These are phyloP conservation scores for Coniella lustricola DNA, from an alignment of 2,329 filamentous ascomycete genomes.

Conservation along the genomic window DNA sequence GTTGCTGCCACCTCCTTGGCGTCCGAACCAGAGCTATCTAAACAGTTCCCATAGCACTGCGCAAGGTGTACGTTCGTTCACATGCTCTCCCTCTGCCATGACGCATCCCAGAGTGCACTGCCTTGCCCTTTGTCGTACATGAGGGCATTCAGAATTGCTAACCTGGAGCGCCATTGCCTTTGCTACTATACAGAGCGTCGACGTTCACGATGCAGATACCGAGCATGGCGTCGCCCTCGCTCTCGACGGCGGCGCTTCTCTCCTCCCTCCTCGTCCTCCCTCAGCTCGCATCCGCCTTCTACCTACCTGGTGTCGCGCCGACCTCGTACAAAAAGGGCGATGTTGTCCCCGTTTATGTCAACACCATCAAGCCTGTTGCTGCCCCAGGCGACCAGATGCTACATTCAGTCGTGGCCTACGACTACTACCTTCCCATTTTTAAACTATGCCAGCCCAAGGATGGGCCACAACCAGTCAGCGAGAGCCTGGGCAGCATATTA, in stretches of 20 bases:
- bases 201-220: conserved; percentile 35
- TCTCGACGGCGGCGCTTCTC: conserved; percentile 40
- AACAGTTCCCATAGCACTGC: background rate
- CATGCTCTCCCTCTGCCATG: background rate
- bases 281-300: conserved; percentile 66
- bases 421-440: conserved; percentile 88
- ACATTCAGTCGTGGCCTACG: conserved; percentile 89
- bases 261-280: conserved; percentile 44
- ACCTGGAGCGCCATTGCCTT: background rate
- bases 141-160: background rate
- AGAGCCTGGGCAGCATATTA: conserved; percentile 89
- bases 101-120: background rate
- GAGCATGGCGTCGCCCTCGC: conserved; percentile 37
- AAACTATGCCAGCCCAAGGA: conserved; percentile 78
- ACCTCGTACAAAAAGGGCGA: conserved; percentile 81
- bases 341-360: conserved; percentile 81
- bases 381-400: conserved; percentile 71
- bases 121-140: background rate
- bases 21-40: background rate
- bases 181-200: background rate
- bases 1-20: background rate
- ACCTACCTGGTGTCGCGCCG: conserved; percentile 91
- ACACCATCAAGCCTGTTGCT: conserved; percentile 81
- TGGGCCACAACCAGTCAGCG: conserved; percentile 72
- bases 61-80: background rate